Evolutionary conservation across 192 early-diverging fungal species (phyloP), one percentile per base, ranked within the genome.

Genomic region (Linnemannia zychae): DNA sequence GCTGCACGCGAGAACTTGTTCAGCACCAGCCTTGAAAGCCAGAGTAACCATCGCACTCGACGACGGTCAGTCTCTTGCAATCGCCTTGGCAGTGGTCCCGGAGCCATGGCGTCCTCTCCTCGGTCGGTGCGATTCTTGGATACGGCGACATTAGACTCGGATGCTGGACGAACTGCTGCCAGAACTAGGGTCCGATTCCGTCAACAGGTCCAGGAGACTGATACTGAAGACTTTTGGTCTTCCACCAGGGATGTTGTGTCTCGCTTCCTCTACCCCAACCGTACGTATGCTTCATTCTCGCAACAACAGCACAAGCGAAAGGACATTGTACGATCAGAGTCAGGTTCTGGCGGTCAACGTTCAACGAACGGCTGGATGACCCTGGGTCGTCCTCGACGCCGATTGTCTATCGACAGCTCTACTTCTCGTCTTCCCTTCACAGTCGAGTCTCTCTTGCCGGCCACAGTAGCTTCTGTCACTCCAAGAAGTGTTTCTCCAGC

Each of bases 191-290:
- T 38, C 2, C 68, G 37, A 47, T 3, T 72, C 77, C 38, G 77
- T 18, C 52, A 72, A 34, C 31, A 72, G 18, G 37, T 60, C 37
- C 37, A 33, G 6, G 48, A 40, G n/a, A n/a, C 22, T 4, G 70
- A 60, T 11, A 20, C 53, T 16, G 40, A 65, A 15, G 77, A 78
- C 28, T 53, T 70, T 37, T 69, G 53, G 52, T 57, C 77, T n/a
- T 52, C 69, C 2, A 33, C 49, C 18, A 50, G 16, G 18, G 57
- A 63, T 0, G 15, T 65, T 46, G 37, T 78, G 53, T 31, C n/a
- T 17, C 48, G 28, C 17, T 33, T 71, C 34, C 77, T 78, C 15
- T 78, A 78, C 37, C 77, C 77, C 16, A 71, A 78, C 53, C 77
- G 36, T 9, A 9, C 7, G 67, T 40, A 40, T 22, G 18, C 50